Conservation (phyloP, 2,329 filamentous ascomycete species). For the Aureobasidium sp. region DNA sequence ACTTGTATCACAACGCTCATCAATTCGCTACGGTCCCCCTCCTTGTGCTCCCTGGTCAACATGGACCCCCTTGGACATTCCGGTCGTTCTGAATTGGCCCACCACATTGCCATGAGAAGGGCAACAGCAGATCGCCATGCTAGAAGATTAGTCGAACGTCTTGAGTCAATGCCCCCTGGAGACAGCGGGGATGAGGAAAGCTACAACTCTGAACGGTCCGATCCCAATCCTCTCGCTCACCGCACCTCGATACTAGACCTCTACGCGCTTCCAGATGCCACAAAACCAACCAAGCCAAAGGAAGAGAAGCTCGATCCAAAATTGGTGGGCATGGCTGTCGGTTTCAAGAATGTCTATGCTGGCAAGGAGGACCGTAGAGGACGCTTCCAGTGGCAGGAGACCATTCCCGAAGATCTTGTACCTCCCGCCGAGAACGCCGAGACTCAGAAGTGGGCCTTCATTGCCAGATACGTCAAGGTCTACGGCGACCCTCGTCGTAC, state of each 20-base stretch:
- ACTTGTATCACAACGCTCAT: not conserved
- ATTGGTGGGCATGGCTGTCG: conserved; percentile 31
- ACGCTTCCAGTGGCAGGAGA: conserved; percentile 47
- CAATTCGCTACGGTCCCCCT: not conserved
- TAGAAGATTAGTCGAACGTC: not conserved
- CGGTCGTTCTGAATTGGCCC: not conserved
- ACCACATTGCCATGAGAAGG: not conserved
- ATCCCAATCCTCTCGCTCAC: not conserved
- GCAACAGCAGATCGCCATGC: not conserved
- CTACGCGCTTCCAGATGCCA: not conserved
- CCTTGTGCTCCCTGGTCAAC: not conserved
- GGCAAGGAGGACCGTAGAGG: conserved; percentile 45
- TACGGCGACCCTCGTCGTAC: conserved; percentile 48
- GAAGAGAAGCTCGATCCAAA: conserved; percentile 14
- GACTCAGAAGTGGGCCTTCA: conserved; percentile 53
- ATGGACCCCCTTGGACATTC: not conserved
- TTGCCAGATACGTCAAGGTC: conserved; percentile 49
- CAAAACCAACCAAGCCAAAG: not conserved
- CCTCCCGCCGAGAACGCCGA: conserved; percentile 53
- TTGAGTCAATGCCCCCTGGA: not conserved
- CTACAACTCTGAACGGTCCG: not conserved
- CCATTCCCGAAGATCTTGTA: conserved; percentile 46
- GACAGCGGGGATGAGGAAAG: not conserved
- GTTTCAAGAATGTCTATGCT: conserved; percentile 42
- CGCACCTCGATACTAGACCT: not conserved